phyloP scores from a whole-genome alignment of 208 protist genomes.

The Leishmania tarentolae region DNA sequence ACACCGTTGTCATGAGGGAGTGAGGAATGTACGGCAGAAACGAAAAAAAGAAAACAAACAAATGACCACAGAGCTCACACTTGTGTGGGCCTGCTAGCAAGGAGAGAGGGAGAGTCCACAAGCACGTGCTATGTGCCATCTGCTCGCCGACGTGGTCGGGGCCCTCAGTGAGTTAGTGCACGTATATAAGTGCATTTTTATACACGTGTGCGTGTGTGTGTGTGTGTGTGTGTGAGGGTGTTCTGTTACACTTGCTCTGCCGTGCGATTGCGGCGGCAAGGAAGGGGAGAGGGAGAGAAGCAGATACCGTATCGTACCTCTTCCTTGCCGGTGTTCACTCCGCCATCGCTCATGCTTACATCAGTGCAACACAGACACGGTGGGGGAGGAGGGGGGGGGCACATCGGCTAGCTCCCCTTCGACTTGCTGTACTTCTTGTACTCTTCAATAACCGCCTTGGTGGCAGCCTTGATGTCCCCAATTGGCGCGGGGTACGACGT shows the following conservation, averaged over 20 bases:
- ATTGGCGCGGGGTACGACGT: slow-evolving; percentile 67
- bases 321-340: not conserved
- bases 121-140: not conserved
- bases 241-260: not conserved
- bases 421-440: slow-evolving; percentile 41
- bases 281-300: not conserved
- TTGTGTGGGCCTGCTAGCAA: not conserved
- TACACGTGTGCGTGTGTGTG: not conserved
- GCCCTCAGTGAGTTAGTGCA: not conserved
- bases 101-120: not conserved
- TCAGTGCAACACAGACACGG: not conserved
- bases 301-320: not conserved
- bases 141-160: not conserved
- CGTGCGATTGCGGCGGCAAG: not conserved
- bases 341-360: not conserved
- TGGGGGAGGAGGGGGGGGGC: not conserved
- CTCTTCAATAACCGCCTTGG: slow-evolving; percentile 47
- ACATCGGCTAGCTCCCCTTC: slow-evolving; percentile 1
- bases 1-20: not conserved
- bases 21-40: not conserved
- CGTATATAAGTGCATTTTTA: not conserved
- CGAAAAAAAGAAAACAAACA: not conserved
- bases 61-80: not conserved
- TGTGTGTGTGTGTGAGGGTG: not conserved
- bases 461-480: slow-evolving; percentile 59